Base-by-base conservation (phyloP, 106 monocot species). In the Dioscorea dumetorum region DNA sequence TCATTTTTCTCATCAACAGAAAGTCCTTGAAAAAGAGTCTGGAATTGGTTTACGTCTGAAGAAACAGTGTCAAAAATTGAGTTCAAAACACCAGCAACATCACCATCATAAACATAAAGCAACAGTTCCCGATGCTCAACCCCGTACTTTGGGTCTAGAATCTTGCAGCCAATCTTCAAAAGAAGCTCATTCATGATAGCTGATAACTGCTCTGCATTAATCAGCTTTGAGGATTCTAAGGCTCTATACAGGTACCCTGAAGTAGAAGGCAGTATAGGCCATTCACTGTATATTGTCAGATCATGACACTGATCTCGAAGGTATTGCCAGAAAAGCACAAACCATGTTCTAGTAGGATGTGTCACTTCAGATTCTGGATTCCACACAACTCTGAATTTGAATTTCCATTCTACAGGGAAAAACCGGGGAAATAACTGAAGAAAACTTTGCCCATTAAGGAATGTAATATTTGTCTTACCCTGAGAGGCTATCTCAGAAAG, bases 211-310 rank as follows among this genome's bases (percentile, higher is more conserved):
- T 80, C 81, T 62, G 85, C 74, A 72, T 83, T 82, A 58, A 93
- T 67, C 61, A 99, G 67, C 72, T 87, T 90, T 77, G 87, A 87
- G 56, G 20, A 60, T 81, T 78, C 87, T 63, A 75, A 90, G 76
- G 84, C 70, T 73, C 83, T 93, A 59, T 79, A 77, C 59, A 99
- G 83, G 62, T 85, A 60, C 2, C 90, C 92, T 15, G 97, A 85
- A 52, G 80, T 85, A 78, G 92, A 87, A 56, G 97, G 97, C 53
- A 99, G 68, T 74, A 93, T 83, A 66, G 97, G 97, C 97, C 97
- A 99, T 54, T 93, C 86, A 68, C 67, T 78, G 69, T 93, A 90
- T 33, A 85, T 57, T 71, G 83, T 82, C 67, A 99, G 81, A 75
- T 85, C 85, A 76, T 74, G 75, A 22, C 84, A 87, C 8, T 73